These are phyloP conservation scores for Ambrosia artemisiifolia DNA, from an alignment of 129 eudicot species.

Conservation along the genomic window DNA sequence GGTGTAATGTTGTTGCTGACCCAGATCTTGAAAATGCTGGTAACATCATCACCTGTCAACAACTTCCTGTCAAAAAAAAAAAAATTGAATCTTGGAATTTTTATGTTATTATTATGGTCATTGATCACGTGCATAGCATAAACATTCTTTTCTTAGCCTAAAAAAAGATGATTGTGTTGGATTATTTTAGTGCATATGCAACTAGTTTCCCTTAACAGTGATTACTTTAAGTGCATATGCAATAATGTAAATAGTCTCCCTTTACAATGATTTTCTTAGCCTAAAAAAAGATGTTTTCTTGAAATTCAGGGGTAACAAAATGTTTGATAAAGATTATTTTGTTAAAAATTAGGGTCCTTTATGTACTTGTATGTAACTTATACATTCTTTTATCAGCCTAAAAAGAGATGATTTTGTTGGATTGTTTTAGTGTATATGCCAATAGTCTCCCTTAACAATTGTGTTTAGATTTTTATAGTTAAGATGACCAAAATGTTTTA, in stretches of 20 bases:
- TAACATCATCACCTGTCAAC: constrained; percentile 16
- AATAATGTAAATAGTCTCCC: no score
- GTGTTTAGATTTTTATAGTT: background rate
- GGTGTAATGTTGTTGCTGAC: constrained; percentile 85
- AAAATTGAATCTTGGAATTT: constrained; percentile 18
- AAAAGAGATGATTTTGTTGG: no score
- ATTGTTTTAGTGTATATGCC: background rate
- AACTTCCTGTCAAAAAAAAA: background rate
- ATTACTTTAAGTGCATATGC: no score
- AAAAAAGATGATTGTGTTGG: background rate
- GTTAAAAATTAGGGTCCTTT: no score
- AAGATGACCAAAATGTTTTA: background rate
- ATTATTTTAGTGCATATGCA: background rate
- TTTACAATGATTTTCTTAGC: no score
- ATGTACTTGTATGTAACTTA: no score
- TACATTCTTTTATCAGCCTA: no score
- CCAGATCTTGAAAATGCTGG: constrained; percentile 95
- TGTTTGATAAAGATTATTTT: no score
- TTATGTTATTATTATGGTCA: background rate
- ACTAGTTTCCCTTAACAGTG: background rate
- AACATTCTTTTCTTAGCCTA: background rate
- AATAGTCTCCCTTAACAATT: background rate
- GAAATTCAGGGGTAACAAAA: no score
- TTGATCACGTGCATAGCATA: constrained; percentile 16
- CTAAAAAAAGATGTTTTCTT: no score